Evolutionary conservation across 768 basidiomycete genomes (phyloP).

Genomic region (Lentinula boryana): DNA sequence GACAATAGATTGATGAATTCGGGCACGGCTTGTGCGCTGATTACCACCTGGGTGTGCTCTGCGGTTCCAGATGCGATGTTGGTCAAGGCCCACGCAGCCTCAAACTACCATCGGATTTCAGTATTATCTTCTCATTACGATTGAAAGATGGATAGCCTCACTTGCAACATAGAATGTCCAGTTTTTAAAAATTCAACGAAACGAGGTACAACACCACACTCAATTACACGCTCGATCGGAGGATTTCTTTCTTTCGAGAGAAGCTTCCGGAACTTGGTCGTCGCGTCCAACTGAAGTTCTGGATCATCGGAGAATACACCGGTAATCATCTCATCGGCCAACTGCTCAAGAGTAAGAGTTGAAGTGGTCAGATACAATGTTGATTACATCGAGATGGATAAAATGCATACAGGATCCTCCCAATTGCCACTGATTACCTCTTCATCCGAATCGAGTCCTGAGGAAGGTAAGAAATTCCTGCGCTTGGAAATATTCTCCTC

Average conservation of each 20-base stretch:
- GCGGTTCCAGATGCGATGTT: conserved; percentile 98
- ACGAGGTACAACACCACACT: conserved; percentile 93
- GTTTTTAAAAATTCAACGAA: conserved; percentile 91
- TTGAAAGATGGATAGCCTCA: conserved; percentile 20
- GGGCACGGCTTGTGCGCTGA: conserved; percentile 89
- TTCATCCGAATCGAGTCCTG: conserved; percentile 85
- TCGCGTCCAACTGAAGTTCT: conserved; percentile 92
- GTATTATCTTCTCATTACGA: not conserved
- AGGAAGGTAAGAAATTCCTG: conserved; percentile 81
- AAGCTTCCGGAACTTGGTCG: conserved; percentile 97
- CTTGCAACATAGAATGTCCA: conserved; percentile 83
- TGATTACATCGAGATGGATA: not conserved
- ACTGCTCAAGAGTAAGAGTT: conserved; percentile 30
- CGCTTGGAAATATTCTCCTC: conserved; percentile 99
- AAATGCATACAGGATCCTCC: conserved; percentile 67
- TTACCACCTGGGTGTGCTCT: conserved; percentile 97
- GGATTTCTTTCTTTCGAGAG: conserved; percentile 99
- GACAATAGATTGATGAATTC: conserved; percentile 96
- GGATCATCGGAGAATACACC: conserved; percentile 91
- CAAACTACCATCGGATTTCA: conserved; percentile 52
- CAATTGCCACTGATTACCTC: conserved; percentile 65
- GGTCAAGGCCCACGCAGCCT: conserved; percentile 96
- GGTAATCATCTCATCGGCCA: conserved; percentile 87
- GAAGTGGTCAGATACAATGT: not conserved
- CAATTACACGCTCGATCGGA: conserved; percentile 97